Base-by-base conservation (phyloP, 805 yeast genomes). In the Tetrapisispora pingtungensis region DNA sequence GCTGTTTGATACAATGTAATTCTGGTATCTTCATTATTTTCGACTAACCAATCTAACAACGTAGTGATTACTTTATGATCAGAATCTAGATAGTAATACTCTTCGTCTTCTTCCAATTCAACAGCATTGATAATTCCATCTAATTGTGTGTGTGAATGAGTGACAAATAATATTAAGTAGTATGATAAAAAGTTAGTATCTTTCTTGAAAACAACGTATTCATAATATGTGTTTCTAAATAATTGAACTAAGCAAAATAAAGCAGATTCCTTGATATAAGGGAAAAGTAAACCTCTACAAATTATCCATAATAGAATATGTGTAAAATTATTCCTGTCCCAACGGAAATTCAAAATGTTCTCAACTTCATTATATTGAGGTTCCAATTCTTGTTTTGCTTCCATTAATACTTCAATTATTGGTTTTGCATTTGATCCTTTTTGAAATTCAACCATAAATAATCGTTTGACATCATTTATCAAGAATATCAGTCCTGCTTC, bases 201-300 rank as follows among this genome's bases (percentile, higher is more conserved):
- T 1, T 48, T 39, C 7, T 44, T 33, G 18, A 52, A 48, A 6
- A 41, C 32, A n/a, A 45, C 27, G 26, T 55, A 64, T 38, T 68
- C 70, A 17, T 50, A 49, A 45, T 65, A 68, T 47, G 79, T 64
- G 13, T 68, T 59, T n/a, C 61, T 60, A 53, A 75, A 70, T 24
- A 75, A 58, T 1, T 62, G 55, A 40, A 66, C 66, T 49, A 80
- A 55, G 20, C 75, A 66, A 1, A 58, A 61, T 33, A 74, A 53
- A 0, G 84, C 70, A 0, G 69, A 60, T 6, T 69, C 72, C 45
- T 72, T 74, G n/a, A 80, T 65, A 43, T 73, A 77, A 7, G 84
- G 76, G 7, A 75, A 61, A 32, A 73, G 72, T 36, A 81, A 57
- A 0, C 87, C 88, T 55, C 74, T 78, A 3, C 75, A 66, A 19